phyloP scores from a whole-genome alignment of 2,329 filamentous ascomycete species.

The Arthrobotrys megalospora region DNA sequence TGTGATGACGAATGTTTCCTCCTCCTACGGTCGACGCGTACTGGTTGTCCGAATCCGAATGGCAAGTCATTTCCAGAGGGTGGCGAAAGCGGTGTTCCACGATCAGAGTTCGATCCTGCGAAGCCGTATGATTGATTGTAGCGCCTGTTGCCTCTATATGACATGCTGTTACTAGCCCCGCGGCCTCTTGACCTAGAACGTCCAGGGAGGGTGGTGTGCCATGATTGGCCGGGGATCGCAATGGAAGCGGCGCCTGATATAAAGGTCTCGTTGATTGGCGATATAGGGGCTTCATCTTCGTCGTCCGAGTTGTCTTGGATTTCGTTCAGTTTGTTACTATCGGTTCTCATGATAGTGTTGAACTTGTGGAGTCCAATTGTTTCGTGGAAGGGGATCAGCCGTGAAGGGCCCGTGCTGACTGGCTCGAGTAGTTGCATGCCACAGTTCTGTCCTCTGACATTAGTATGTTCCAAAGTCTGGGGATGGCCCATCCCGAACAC shows the following conservation, averaged over 20 bases:
- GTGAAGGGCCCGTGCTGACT: slow-evolving; percentile 62
- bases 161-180: slow-evolving; percentile 53
- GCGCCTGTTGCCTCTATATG: slow-evolving; percentile 48
- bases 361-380: slow-evolving; percentile 61
- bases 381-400: slow-evolving; percentile 62
- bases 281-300: slow-evolving; percentile 58
- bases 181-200: slow-evolving; percentile 56
- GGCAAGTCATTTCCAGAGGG: slow-evolving; percentile 44
- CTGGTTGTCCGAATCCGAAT: slow-evolving; percentile 49
- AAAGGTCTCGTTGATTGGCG: slow-evolving; percentile 44
- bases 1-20: slow-evolving; percentile 57
- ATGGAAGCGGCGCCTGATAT: slow-evolving; percentile 53
- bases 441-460: slow-evolving; percentile 53
- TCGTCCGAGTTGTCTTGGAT: slow-evolving; percentile 53
- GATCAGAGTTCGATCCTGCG: slow-evolving; percentile 53
- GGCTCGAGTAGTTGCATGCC: slow-evolving; percentile 63
- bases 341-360: slow-evolving; percentile 45
- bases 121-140: slow-evolving; percentile 48
- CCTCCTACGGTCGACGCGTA: slow-evolving; percentile 43
- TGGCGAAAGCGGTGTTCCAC: slow-evolving; percentile 56
- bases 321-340: slow-evolving; percentile 52
- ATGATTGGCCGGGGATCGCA: slow-evolving; percentile 52
- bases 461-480: not conserved
- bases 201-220: slow-evolving; percentile 54
- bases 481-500: not conserved